These are phyloP conservation scores for Tritrichomonas musculus DNA, from an alignment of 208 protist genomes.

Conservation along the genomic window DNA sequence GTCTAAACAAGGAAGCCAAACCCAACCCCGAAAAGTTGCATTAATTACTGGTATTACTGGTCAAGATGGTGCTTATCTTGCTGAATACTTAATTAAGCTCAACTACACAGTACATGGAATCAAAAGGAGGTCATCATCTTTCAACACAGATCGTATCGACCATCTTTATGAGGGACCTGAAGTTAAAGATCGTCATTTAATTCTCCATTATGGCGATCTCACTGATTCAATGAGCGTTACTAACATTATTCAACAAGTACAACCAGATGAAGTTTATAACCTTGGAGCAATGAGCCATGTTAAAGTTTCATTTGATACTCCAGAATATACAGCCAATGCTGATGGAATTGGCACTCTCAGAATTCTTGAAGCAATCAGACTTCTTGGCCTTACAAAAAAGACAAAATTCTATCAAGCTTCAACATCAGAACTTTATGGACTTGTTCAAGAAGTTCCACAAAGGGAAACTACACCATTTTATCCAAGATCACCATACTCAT, in stretches of 20 bases:
- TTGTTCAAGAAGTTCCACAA: conserved; percentile 75
- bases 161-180: conserved; percentile 5
- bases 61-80: conserved; percentile 67
- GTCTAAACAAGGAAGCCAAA: too few relatives aligned
- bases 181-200: not conserved
- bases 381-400: conserved; percentile 59
- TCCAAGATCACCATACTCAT: conserved; percentile 76
- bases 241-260: conserved; percentile 58
- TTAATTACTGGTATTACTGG: conserved; percentile 70
- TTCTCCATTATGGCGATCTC: conserved; percentile 72
- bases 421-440: conserved; percentile 63
- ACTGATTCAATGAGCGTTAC: conserved; percentile 70
- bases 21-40: conserved; percentile 33
- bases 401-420: conserved; percentile 62
- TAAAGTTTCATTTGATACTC: conserved; percentile 82
- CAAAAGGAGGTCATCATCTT: conserved; percentile 71
- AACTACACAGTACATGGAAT: conserved; percentile 72
- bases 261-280: conserved; percentile 48
- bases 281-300: conserved; percentile 75
- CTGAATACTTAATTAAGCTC: conserved; percentile 60
- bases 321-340: conserved; percentile 80
- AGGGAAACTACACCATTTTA: conserved; percentile 84
- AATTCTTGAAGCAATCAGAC: conserved; percentile 75
- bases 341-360: conserved; percentile 75
- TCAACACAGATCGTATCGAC: conserved; percentile 68